A percentile compares a stretch with the other conserved stretches of the same genome.
phyloP scores from a whole-genome alignment of 257 asterid genomes.

The Euphrasia confusa region DNA sequence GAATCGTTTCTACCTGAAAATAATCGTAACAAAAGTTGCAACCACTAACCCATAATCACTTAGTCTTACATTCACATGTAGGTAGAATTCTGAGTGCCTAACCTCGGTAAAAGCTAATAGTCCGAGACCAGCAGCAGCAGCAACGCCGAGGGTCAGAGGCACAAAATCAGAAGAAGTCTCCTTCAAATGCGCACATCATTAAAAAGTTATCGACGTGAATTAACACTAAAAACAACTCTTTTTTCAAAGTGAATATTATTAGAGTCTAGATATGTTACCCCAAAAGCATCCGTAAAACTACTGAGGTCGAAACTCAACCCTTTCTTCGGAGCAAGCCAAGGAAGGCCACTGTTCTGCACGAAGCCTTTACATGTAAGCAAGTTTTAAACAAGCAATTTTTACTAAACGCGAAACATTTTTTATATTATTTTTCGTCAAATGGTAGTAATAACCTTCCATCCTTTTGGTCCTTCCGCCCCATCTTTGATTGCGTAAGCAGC shows the following conservation, averaged over 20 bases:
- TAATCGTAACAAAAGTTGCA: constrained; percentile 22
- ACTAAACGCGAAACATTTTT: not conserved
- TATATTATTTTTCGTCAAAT: not conserved
- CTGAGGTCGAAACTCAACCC: constrained; percentile 40
- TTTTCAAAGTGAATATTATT: not conserved
- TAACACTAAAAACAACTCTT: not conserved
- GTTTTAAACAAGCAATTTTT: not conserved
- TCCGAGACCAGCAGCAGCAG: constrained; percentile 77
- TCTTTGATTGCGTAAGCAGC: constrained; percentile 92
- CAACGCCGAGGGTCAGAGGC: constrained; percentile 60
- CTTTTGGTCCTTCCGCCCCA: constrained; percentile 86
- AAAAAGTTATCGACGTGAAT: not conserved
- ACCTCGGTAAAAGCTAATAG: constrained; percentile 81
- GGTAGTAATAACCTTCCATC: constrained; percentile 61
- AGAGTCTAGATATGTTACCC: constrained; percentile 24
- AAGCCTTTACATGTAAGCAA: constrained; percentile 1
- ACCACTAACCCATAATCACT: constrained; percentile 28
- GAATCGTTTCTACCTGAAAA: constrained; percentile 76
- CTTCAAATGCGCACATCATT: constrained; percentile 25
- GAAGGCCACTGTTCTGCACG: constrained; percentile 88
- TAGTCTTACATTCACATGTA: constrained; percentile 26
- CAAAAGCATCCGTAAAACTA: constrained; percentile 32
- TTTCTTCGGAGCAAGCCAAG: constrained; percentile 75
- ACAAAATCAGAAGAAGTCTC: constrained; percentile 46
- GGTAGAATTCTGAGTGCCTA: not conserved